Base-by-base conservation (phyloP, 306 rosid species). In the Geum urbanum region DNA sequence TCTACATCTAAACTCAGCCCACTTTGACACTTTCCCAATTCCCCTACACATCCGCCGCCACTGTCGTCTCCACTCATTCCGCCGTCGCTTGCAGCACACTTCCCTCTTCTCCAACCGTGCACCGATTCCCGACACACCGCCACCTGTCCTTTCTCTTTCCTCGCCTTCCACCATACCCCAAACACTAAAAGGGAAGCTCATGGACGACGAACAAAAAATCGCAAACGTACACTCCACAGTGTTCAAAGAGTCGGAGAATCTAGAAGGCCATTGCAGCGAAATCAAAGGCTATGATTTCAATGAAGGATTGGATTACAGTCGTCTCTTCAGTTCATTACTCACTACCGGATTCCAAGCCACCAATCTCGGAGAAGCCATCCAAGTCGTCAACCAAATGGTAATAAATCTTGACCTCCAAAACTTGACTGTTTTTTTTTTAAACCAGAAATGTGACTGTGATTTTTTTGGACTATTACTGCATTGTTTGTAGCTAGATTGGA, bases 301-400 rank as follows among this genome's bases (percentile, higher is more conserved):
- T 77, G 80, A 70, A 3, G 96, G 97, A 10, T 69, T 91, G 3
- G 64, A 88, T 67, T 91, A 88, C 69, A 64, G 81, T n/a, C 80
- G 80, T 53, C 91, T 94, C 61, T 77, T 94, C 56, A 63, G 51
- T 9, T 87, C 97, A 58, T 60, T 94, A 84, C 6, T 83, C 69
- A 73, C 86, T 54, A 88, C 97, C 65, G 97, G 97, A 0, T 94
- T 94, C 71, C 97, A 94, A 63, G 99, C 99, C 75, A 90, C 97
- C 66, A 83, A 90, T 73, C 82, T 94, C 15, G 99, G 83, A 27
- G 95, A 88, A 44, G 97, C 99, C 53, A 77, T 94, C 2, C 62
- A 85, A 72, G 79, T 88, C 16, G 84, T 88, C 61, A 88, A 89
- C 83, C 78, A 91, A 76, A 94, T 94, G 99, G 96, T n/a, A n/a